Evolutionary conservation across 208 protist species (phyloP), one percentile per base, ranked within the genome.

Genomic region (Leishmania tropica): DNA sequence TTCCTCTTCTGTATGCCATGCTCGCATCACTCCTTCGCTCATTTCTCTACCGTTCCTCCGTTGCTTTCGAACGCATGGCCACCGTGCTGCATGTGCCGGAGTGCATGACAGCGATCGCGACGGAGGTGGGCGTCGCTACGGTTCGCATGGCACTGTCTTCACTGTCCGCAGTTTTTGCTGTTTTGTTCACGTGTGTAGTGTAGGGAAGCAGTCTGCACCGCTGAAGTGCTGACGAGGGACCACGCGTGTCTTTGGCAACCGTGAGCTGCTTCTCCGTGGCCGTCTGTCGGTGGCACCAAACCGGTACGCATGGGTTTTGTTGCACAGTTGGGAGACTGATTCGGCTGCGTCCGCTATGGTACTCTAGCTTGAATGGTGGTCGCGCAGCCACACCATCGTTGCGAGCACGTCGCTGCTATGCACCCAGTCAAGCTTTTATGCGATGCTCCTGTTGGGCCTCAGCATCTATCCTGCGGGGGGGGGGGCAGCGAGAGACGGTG

Each of bases 391-490:
- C 56, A 75, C 54, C 28, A 37, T 62, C 8, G 2, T 81, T 28
- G 75, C 79, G 3, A 64, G 72, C 74, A 40, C 62, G 15, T 68
- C 85, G 37, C 60, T 85, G 13, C 60, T 79, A 17, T 56, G 28
- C 21, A 85, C 89, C 47, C 77, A 87, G 13, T 24, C 60, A 47
- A 75, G 82, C 6, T 89, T 81, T 21, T 54, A 71, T 45, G 62
- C 70, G 1, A 45, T 85, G 53, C 73, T 83, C 28, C 7, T 83
- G 76, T 90, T 87, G 1, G 92, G 92, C 75, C 92, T 92, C 3
- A 90, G 88, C 21, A 89, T 95, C 47, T 91, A 93, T 72, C 92
- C 93, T 2, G 31, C 31, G 80, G 89, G 5, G 1, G n/a, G 11
- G 17, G 15, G 15, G 51, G 2, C 45, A 68, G 45, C 75, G 37